Percentiles rank a stretch among this genome's conserved stretches.
Conservation (phyloP, 371 early-diverging fungal species). For the Rhizopus microsporus region DNA sequence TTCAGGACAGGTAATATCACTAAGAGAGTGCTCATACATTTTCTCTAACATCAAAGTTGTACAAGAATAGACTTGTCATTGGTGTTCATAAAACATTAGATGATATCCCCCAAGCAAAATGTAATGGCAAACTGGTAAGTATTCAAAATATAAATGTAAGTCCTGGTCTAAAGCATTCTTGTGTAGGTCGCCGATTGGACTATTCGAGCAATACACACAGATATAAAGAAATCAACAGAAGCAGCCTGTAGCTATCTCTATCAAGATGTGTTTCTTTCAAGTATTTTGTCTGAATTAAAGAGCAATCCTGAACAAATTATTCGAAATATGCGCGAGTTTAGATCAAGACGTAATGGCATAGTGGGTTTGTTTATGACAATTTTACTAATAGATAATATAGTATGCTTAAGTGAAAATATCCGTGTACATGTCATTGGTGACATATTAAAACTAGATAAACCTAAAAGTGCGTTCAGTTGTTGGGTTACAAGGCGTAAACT, state of each 20-base stretch:
- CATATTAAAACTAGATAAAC: slow-evolving; percentile 45
- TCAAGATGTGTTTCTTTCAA: slow-evolving; percentile 50
- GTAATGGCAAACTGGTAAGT: slow-evolving; percentile 48
- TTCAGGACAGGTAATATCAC: slow-evolving; percentile 32
- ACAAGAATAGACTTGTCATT: slow-evolving; percentile 37
- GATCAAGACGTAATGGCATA: slow-evolving; percentile 38
- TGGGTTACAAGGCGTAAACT: slow-evolving; percentile 14
- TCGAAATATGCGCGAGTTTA: slow-evolving; percentile 42
- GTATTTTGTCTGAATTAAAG: slow-evolving; percentile 38
- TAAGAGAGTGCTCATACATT: not conserved
- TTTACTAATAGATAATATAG: slow-evolving; percentile 13
- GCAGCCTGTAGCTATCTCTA: slow-evolving; percentile 36
- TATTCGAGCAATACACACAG: slow-evolving; percentile 40
- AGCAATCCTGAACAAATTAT: slow-evolving; percentile 39
- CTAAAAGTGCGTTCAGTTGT: slow-evolving; percentile 38
- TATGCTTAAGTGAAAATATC: slow-evolving; percentile 48
- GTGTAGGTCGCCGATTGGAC: slow-evolving; percentile 23
- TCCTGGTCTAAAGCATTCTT: not conserved
- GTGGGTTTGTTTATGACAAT: not conserved
- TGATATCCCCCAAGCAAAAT: slow-evolving; percentile 55
- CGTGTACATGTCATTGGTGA: slow-evolving; percentile 57
- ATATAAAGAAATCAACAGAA: slow-evolving; percentile 45
- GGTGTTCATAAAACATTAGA: slow-evolving; percentile 50
- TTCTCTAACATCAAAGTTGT: not conserved
- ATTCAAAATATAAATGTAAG: not conserved